Conservation (phyloP, 371 early-diverging fungal species). For the Synchytrium microbalum region DNA sequence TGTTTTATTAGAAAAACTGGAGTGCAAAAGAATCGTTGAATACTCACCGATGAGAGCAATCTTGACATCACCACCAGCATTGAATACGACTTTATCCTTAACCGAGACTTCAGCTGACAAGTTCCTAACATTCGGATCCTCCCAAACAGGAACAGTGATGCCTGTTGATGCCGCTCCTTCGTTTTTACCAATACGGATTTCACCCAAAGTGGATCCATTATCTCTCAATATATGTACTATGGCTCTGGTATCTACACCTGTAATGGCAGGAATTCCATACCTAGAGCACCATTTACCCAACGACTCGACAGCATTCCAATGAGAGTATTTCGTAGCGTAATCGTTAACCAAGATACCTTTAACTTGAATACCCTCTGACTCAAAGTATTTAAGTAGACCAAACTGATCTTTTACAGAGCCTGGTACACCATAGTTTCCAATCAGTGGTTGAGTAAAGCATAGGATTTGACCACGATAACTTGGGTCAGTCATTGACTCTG, state of each 20-base stretch:
- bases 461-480: slow-evolving; percentile 79
- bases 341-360: slow-evolving; percentile 80
- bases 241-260: slow-evolving; percentile 92
- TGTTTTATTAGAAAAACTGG: too few relatives aligned
- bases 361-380: slow-evolving; percentile 75
- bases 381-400: slow-evolving; percentile 79
- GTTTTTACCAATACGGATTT: slow-evolving; percentile 54
- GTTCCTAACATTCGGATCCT: slow-evolving; percentile 73
- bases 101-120: slow-evolving; percentile 71
- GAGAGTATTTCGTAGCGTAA: slow-evolving; percentile 79
- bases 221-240: slow-evolving; percentile 77
- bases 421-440: slow-evolving; percentile 91
- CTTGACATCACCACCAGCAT: slow-evolving; percentile 42
- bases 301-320: slow-evolving; percentile 82
- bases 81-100: slow-evolving; percentile 58
- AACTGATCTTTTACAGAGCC: slow-evolving; percentile 60
- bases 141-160: too few relatives aligned
- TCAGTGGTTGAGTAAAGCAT: slow-evolving; percentile 69
- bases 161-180: slow-evolving; percentile 12
- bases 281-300: slow-evolving; percentile 83
- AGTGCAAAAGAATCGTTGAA: slow-evolving; percentile 23
- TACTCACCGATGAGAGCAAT: slow-evolving; percentile 27
- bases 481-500: slow-evolving; percentile 84
- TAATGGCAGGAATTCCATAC: slow-evolving; percentile 77
- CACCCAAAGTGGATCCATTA: slow-evolving; percentile 76